Evolutionary conservation across 2,329 filamentous ascomycete species (phyloP), one percentile per base, ranked within the genome.

Genomic region (Xylariaceae sp.): DNA sequence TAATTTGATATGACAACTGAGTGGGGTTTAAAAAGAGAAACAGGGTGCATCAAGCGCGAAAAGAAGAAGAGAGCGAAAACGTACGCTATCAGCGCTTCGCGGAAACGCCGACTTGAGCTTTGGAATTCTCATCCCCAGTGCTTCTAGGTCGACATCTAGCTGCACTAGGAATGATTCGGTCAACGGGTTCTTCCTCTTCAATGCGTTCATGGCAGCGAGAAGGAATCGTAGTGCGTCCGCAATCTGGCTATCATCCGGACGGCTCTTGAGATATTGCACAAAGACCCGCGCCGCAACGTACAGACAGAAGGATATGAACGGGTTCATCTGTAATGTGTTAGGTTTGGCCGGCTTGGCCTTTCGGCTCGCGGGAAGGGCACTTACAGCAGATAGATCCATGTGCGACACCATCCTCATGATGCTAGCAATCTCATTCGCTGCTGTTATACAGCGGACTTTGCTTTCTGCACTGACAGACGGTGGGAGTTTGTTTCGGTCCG

Each of bases 341-440:
- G 56, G 75, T 32, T 61, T 21, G 20, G 40, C 46, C 21, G 23
- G 18, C 19, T 20, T 14, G 20, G 5, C 7, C 40, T 55, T 20
- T n/a, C 9, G n/a, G 5, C 43, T 16, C 16, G 20, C 44, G 14
- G n/a, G 32, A 16, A 19, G 20, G 46, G 21, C 2, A 71, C 90
- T 76, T 82, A 96, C 93, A 56, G 83, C 77, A 45, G 90, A 86
- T 49, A 97, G 79, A 70, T 99, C 95, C 71, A 93, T 81, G 71
- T 97, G 93, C 50, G 91, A 93, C 54, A 96, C 89, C 83, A 93
- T 92, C 57, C 91, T 88, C 95, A 98, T 98, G 62, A 96, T 93
- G 64, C 87, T 93, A 7, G 93, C 90, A 69, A 97, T 96, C 70
- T 97, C 93, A 54, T 93, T 92, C 23, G 95, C 95, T 12, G 93